A percentile compares a stretch with the other conserved stretches of the same genome.
Evolutionary conservation across 768 basidiomycete species (phyloP).

Genomic region (Mycena leptocephala): DNA sequence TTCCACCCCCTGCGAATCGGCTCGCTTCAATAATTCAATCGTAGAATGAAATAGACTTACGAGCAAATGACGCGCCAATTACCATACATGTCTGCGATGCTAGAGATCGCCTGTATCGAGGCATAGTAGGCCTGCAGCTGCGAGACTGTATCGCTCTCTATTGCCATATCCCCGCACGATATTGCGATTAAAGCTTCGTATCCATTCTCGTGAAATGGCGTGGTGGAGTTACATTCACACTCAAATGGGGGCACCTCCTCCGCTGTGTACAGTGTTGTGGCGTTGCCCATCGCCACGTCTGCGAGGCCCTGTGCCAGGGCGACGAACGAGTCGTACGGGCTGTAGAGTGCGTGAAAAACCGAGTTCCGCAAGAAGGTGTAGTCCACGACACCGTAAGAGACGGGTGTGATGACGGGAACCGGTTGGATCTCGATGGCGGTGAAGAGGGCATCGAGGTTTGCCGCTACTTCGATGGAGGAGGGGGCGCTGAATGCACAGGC

Average conservation of each 20-base stretch:
- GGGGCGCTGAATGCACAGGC: constrained; percentile 58
- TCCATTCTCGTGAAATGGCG: not conserved
- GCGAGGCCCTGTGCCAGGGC: constrained; percentile 53
- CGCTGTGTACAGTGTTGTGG: constrained; percentile 40
- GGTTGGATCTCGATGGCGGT: constrained; percentile 47
- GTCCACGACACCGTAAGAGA: constrained; percentile 56
- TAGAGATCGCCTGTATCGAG: not conserved
- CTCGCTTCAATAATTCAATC: not conserved
- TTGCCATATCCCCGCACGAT: not conserved
- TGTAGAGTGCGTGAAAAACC: constrained; percentile 54
- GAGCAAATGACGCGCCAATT: constrained; percentile 4
- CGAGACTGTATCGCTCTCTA: not conserved
- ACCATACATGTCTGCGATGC: not conserved
- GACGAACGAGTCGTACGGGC: constrained; percentile 51
- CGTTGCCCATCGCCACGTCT: constrained; percentile 52
- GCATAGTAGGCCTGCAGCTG: not conserved
- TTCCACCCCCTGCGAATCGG: not conserved
- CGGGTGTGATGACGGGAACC: constrained; percentile 48
- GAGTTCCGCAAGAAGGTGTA: constrained; percentile 45
- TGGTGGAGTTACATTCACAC: constrained; percentile 45
- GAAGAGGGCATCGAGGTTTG: constrained; percentile 54
- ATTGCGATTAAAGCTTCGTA: not conserved
- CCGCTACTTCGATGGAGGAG: constrained; percentile 47
- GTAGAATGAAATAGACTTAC: not conserved
- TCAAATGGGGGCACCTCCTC: constrained; percentile 39